phyloP scores from a whole-genome alignment of 176 grass and related monocot species.

The Poa annua region DNA sequence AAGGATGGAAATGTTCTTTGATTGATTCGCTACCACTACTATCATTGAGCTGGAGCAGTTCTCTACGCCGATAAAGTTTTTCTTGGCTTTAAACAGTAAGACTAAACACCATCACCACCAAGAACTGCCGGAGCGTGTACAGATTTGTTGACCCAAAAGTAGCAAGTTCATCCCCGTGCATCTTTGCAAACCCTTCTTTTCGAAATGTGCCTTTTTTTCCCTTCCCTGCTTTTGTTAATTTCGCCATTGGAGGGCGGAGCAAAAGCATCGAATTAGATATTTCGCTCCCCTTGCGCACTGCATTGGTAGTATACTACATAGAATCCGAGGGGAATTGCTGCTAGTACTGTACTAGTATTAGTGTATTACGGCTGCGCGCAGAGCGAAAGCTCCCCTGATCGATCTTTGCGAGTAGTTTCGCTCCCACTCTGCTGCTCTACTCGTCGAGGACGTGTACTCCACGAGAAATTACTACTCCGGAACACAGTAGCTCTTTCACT shows the following conservation, averaged over 20 bases:
- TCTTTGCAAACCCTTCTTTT: background rate
- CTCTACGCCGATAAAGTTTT: background rate
- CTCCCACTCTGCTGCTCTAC: background rate
- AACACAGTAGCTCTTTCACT: background rate
- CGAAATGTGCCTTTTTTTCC: background rate
- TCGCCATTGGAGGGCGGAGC: background rate
- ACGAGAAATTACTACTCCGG: background rate
- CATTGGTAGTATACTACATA: too few species aligned
- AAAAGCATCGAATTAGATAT: constrained; percentile 16
- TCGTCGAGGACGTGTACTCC: constrained; percentile 46
- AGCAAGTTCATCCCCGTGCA: background rate
- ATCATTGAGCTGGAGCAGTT: constrained; percentile 9
- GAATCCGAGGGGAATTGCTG: background rate
- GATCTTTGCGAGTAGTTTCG: background rate
- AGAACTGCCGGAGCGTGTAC: background rate
- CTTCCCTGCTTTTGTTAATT: background rate
- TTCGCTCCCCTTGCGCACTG: constrained; percentile 22
- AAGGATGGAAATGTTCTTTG: constrained; percentile 12
- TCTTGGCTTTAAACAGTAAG: background rate
- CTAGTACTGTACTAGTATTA: too few species aligned
- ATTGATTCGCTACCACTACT: background rate
- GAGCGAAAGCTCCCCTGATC: constrained; percentile 21
- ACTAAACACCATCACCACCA: background rate
- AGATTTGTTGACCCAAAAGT: background rate
- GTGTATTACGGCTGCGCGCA: too few species aligned